A percentile compares a stretch with the other conserved stretches of the same genome.
These are phyloP conservation scores for Aurantiochytrium sp. DNA, from an alignment of 108 stramenopile species.

Conservation along the genomic window DNA sequence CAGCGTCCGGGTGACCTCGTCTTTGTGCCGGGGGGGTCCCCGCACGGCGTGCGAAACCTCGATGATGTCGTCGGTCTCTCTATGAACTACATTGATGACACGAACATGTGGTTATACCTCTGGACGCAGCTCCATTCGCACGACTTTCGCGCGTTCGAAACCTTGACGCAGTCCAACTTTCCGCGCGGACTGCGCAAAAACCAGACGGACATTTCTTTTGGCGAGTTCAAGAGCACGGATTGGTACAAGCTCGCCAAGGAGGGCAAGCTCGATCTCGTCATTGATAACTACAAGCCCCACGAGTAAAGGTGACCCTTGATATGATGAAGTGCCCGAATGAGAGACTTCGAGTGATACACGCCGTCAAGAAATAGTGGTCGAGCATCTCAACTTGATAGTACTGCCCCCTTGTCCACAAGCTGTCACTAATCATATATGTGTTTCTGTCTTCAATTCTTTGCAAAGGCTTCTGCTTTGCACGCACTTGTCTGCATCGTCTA, in stretches of 20 bases:
- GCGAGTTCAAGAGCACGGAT: background rate
- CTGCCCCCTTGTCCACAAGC: too few relatives aligned
- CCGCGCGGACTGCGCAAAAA: background rate
- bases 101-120: background rate
- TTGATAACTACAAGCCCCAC: background rate
- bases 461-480: too few relatives aligned
- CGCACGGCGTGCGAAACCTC: constrained; percentile 6
- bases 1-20: background rate
- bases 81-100: constrained; percentile 10
- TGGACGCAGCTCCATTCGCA: background rate
- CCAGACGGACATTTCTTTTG: background rate
- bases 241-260: background rate
- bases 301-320: too few relatives aligned
- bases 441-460: too few relatives aligned
- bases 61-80: background rate
- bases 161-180: background rate
- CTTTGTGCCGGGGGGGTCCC: background rate
- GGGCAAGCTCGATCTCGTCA: background rate
- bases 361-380: too few relatives aligned
- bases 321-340: too few relatives aligned
- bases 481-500: too few relatives aligned
- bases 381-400: too few relatives aligned
- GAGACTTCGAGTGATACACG: too few relatives aligned
- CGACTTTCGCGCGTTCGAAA: background rate
- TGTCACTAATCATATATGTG: too few relatives aligned